Base-by-base conservation (phyloP, 352 stramenopile genomes). In the Globisporangium takayamanum region DNA sequence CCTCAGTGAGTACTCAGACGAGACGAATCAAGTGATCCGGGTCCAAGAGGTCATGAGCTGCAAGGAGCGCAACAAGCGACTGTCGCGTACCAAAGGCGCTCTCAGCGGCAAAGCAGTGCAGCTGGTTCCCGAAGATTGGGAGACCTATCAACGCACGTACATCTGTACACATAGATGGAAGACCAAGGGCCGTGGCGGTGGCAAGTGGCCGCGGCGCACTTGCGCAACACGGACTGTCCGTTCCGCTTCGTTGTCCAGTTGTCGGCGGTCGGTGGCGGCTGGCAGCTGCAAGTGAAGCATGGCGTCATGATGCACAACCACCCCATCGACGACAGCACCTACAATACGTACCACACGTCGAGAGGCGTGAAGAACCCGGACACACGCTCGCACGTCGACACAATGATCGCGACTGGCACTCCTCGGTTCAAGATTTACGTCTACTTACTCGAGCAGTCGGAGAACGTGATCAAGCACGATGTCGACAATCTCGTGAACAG, bases 381-480 rank as follows among this genome's bases (percentile, higher is more conserved):
- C 8, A 28, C 44, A 2, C 42, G 7, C 12, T 30, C n/a, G 30
- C 44, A 22, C 1, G 18, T 49, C 18, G 3, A 28, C 44, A 22
- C 18, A 16, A 49, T 26, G 44, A 22, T 49, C 18, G 11, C 44
- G 22, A 16, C 42, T 6, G 42, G 7, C 42, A 48, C 42, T 2
- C 42, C 42, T n/a, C 6, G 42, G 42, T 48, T 48, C 42, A 44
- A 52, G 20, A 57, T 63, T 3, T 57, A 53, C n/a, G 42, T 58
- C 41, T 33, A 53, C 41, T 6, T 33, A 3, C 39, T 63, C 18
- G 39, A 39, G 2, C 11, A 22, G 12, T 30, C 42, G 1, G 50
- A 58, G 42, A 63, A 58, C 36, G 25, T 63, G 1, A 53, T 47
- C 50, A 52, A 63, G 57, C 25, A n/a, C n/a, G n/a, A n/a, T n/a